Evolutionary conservation across 2,329 filamentous ascomycete genomes (phyloP), one percentile per base, ranked within the genome.

Genomic region (Epichloe aotearoae): DNA sequence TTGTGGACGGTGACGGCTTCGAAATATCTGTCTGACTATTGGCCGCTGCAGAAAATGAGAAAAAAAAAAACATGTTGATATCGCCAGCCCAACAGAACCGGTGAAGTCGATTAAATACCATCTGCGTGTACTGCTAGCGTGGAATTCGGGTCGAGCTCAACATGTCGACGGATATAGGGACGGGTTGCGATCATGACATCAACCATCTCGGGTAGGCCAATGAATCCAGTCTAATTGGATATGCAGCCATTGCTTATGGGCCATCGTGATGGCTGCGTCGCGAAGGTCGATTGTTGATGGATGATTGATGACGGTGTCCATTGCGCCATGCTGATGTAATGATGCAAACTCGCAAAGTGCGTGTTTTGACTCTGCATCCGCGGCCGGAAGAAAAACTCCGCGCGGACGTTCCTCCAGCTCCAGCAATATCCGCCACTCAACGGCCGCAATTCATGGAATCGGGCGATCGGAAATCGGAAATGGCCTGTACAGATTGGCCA

Each of bases 121-220:
- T 2, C 12, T 19, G 41, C 7, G 37, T 33, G 30, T 44, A 20
- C 11, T n/a, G 17, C 40, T 42, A 38, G 34, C 12, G 34, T 38
- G 34, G 17, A 2, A 42, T 12, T 17, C 17, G 40, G 40, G n/a
- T 23, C 36, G 2, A 38, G 4, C 36, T n/a, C 36, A 38, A 15
- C 36, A 38, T 38, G 26, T 30, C 3, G 8, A 30, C 36, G 2
- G n/a, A 38, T 19, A 8, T 26, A 1, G 26, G 26, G 3, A n/a
- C 23, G 12, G 14, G 15, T 19, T 33, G 36, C 36, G n/a, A 46
- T 52, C 30, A 52, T 52, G 50, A 52, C 50, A 52, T 52, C 46
- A 52, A 49, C 46, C 46, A 42, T 37, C 12, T 20, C 17, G 17
- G n/a, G 19, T 14, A 10, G 17, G 8, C 36, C 12, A 39, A 23